These are phyloP conservation scores for Creolimax fragrantissima DNA, from an alignment of 78 protist species.

Conservation along the genomic window DNA sequence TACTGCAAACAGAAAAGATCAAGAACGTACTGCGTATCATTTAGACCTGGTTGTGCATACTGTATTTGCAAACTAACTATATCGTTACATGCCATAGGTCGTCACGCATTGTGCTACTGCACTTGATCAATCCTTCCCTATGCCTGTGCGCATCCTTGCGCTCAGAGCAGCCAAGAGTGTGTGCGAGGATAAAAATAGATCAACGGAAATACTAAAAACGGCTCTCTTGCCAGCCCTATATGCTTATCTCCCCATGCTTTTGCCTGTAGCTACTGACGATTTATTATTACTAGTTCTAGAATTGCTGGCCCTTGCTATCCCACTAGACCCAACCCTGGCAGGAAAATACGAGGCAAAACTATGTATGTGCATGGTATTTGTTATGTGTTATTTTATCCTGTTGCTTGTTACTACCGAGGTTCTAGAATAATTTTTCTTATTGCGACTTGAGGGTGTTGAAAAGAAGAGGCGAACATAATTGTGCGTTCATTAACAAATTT, in stretches of 20 bases:
- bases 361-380: background rate
- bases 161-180: background rate
- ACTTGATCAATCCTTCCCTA: background rate
- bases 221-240: background rate
- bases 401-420: too few relatives aligned
- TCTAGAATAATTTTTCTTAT: too few relatives aligned
- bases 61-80: too few relatives aligned
- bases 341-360: background rate
- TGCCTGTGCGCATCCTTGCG: background rate
- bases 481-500: too few relatives aligned
- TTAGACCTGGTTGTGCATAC: too few relatives aligned
- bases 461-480: too few relatives aligned
- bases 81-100: background rate
- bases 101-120: background rate
- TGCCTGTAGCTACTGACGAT: background rate
- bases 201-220: background rate
- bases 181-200: background rate
- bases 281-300: background rate
- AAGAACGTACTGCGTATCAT: too few relatives aligned
- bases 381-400: too few relatives aligned
- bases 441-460: too few relatives aligned
- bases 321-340: background rate
- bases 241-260: background rate
- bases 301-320: background rate
- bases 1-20: too few relatives aligned